These are phyloP conservation scores for Colletotrichum sp. DNA, from an alignment of 2,329 filamentous ascomycete species.

Conservation along the genomic window DNA sequence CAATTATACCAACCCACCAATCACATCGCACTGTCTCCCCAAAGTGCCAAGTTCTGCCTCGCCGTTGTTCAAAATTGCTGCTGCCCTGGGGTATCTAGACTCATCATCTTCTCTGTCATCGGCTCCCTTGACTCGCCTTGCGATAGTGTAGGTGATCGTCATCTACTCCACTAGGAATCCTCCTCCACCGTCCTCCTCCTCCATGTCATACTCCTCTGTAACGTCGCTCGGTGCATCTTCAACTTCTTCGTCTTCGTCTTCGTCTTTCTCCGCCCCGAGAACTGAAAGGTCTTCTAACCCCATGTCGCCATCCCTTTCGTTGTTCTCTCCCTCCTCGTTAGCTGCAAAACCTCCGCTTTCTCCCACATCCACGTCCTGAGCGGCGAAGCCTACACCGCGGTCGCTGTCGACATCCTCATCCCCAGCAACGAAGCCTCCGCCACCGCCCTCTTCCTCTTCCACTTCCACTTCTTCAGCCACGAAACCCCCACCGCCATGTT, in stretches of 20 bases:
- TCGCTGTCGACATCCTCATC: background rate
- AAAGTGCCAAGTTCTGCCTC: background rate
- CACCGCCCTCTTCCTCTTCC: background rate
- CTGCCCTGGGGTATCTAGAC: background rate
- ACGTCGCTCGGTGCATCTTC: slow-evolving; percentile 43
- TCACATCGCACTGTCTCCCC: background rate
- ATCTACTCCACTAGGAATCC: slow-evolving; percentile 47
- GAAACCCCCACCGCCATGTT: background rate
- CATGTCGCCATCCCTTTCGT: background rate
- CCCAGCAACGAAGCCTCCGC: background rate
- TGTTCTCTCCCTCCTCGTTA: background rate
- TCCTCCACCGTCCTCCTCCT: slow-evolving; percentile 47
- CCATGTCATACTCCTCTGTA: slow-evolving; percentile 49
- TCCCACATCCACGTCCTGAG: background rate
- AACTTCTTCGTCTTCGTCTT: slow-evolving; percentile 31
- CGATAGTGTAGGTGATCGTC: background rate
- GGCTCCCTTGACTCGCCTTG: background rate
- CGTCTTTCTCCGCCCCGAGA: slow-evolving; percentile 27
- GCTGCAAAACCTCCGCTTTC: background rate
- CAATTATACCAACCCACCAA: background rate
- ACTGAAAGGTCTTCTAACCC: background rate
- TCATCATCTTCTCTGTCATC: background rate
- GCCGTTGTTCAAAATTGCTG: background rate
- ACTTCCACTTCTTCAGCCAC: background rate
- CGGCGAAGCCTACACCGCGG: background rate